These are phyloP conservation scores for Pleurotus cornucopiae DNA, from an alignment of 768 basidiomycete genomes.

Conservation along the genomic window DNA sequence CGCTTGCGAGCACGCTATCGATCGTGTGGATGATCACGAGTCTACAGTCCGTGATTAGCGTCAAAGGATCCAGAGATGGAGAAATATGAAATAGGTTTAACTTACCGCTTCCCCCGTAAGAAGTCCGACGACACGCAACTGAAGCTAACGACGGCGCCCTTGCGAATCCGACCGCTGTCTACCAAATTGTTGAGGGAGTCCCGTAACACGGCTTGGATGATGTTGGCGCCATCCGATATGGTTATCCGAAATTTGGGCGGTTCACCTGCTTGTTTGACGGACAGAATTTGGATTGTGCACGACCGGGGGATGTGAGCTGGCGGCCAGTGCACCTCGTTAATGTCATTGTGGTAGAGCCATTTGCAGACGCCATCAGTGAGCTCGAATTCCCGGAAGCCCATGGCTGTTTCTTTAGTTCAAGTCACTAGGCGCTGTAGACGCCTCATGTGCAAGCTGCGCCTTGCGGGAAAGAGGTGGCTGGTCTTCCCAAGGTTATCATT, in stretches of 20 bases:
- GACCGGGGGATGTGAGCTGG: too few species aligned
- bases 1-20: background rate
- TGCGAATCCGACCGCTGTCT: background rate
- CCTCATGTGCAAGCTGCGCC: too few species aligned
- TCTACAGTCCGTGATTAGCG: background rate
- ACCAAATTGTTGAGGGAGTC: background rate
- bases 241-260: background rate
- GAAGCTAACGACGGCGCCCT: background rate
- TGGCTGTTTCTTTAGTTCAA: too few species aligned
- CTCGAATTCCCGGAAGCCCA: too few species aligned
- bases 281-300: background rate
- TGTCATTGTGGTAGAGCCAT: too few species aligned
- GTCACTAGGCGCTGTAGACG: too few species aligned
- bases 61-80: too few species aligned
- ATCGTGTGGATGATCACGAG: too few species aligned
- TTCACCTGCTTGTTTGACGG: background rate
- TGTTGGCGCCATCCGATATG: background rate
- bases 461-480: too few species aligned
- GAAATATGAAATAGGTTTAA: background rate
- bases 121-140: background rate
- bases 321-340: too few species aligned
- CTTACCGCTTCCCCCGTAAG: background rate
- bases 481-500: too few species aligned
- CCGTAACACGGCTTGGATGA: background rate
- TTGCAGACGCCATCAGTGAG: too few species aligned